Evolutionary conservation across 148 eudicot genomes (phyloP).

Genomic region (Pharnaceum exiguum): DNA sequence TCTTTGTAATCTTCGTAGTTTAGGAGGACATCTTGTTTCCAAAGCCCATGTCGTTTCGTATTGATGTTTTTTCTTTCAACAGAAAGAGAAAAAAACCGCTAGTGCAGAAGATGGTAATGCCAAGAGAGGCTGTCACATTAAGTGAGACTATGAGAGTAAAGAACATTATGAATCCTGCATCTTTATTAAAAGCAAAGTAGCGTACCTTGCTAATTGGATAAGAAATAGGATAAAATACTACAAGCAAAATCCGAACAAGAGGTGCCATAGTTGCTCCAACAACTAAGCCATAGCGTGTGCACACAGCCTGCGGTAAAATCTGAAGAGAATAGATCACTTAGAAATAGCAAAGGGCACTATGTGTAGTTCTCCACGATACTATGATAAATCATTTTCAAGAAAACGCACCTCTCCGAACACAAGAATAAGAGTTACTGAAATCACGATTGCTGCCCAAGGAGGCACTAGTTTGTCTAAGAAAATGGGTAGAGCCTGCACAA

Average conservation of each 20-base stretch:
- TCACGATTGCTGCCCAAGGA: slow-evolving; percentile 85
- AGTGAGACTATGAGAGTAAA: no score
- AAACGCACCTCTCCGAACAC: slow-evolving; percentile 89
- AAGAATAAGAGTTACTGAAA: slow-evolving; percentile 94
- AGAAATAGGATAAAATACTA: slow-evolving; percentile 75
- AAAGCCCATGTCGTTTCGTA: no score
- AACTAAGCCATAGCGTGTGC: slow-evolving; percentile 88
- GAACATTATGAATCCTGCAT: no score
- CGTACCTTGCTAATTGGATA: slow-evolving; percentile 96
- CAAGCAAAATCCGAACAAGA: slow-evolving; percentile 71
- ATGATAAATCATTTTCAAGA: slow-evolving; percentile 1
- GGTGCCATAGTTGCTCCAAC: slow-evolving; percentile 92
- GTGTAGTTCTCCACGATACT: neutral
- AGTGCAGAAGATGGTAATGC: no score
- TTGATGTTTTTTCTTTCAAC: no score
- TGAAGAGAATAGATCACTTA: slow-evolving; percentile 24
- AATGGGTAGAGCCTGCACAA: slow-evolving; percentile 78
- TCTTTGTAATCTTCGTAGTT: no score
- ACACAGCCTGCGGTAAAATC: slow-evolving; percentile 93
- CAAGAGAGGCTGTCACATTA: no score
- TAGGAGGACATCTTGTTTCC: no score
- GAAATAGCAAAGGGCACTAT: slow-evolving; percentile 2
- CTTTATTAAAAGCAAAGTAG: neutral
- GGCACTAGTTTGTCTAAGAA: slow-evolving; percentile 91
- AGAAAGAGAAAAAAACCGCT: no score